Conservation (phyloP, 257 asterid genomes). For the Nicotiana otophora region DNA sequence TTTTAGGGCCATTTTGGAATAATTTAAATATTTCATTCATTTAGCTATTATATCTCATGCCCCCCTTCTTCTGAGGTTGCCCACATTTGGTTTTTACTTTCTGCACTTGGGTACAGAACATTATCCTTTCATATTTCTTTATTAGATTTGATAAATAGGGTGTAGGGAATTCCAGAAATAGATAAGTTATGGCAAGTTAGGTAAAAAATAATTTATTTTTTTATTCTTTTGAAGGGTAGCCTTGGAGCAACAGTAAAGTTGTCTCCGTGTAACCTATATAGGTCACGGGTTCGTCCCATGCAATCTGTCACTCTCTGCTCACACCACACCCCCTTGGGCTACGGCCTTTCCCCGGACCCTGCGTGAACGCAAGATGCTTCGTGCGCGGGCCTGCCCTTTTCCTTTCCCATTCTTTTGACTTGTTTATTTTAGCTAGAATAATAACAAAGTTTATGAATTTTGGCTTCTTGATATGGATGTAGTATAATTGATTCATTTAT, state of each 20-base stretch:
- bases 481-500: neutral
- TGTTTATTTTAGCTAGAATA: neutral
- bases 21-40: too few species aligned
- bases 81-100: neutral
- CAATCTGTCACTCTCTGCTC: too few species aligned
- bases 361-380: too few species aligned
- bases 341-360: too few species aligned
- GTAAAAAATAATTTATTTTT: too few species aligned
- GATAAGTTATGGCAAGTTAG: neutral
- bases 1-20: neutral
- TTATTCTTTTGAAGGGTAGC: too few species aligned
- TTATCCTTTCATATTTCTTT: neutral
- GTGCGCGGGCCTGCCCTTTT: too few species aligned
- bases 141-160: neutral
- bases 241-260: too few species aligned
- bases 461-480: slow-evolving; percentile 2
- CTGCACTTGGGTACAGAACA: neutral
- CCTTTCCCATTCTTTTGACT: neutral
- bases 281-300: too few species aligned
- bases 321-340: too few species aligned
- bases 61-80: neutral
- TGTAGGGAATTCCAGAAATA: neutral
- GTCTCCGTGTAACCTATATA: too few species aligned
- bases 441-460: neutral
- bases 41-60: neutral